Evolutionary conservation across 2,329 filamentous ascomycete species (phyloP).

Genomic region (Pestalotiopsis sp.): DNA sequence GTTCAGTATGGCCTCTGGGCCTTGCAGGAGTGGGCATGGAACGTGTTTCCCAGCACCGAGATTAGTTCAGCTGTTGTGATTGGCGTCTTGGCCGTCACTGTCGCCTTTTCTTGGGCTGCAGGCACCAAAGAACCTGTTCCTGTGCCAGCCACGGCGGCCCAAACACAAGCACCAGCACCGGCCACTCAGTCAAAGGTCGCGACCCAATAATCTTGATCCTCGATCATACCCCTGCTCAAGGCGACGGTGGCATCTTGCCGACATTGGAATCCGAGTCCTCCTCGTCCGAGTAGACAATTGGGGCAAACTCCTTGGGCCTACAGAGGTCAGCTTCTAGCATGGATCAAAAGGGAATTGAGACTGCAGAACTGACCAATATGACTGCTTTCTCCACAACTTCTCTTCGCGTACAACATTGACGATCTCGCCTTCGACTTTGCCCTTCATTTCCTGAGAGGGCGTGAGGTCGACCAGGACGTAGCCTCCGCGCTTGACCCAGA

Average conservation of each 20-base stretch:
- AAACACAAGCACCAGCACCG: slow-evolving; percentile 11
- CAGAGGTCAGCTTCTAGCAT: slow-evolving; percentile 21
- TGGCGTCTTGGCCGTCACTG: slow-evolving; percentile 66
- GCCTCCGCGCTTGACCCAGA: slow-evolving; percentile 89
- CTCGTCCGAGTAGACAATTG: slow-evolving; percentile 62
- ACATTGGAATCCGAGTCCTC: slow-evolving; percentile 79
- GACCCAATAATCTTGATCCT: slow-evolving; percentile 57
- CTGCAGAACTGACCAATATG: slow-evolving; percentile 70
- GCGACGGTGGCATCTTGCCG: slow-evolving; percentile 83
- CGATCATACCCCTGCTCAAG: slow-evolving; percentile 50
- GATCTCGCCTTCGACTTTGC: slow-evolving; percentile 85
- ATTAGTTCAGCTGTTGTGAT: slow-evolving; percentile 67
- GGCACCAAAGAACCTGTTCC: slow-evolving; percentile 39
- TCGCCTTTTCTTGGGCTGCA: slow-evolving; percentile 64
- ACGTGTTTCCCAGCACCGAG: slow-evolving; percentile 80
- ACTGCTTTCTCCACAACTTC: slow-evolving; percentile 85
- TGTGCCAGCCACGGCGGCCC: slow-evolving; percentile 19
- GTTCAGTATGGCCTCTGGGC: slow-evolving; percentile 72
- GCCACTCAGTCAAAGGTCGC: slow-evolving; percentile 18
- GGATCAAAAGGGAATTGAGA: background rate
- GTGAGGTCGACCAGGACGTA: slow-evolving; percentile 81
- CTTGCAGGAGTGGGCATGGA: slow-evolving; percentile 91
- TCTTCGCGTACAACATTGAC: slow-evolving; percentile 91
- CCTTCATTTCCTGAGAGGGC: slow-evolving; percentile 66
- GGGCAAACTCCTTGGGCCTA: slow-evolving; percentile 81